phyloP scores from a whole-genome alignment of 371 early-diverging fungal species.

The Mucor plumbeus region DNA sequence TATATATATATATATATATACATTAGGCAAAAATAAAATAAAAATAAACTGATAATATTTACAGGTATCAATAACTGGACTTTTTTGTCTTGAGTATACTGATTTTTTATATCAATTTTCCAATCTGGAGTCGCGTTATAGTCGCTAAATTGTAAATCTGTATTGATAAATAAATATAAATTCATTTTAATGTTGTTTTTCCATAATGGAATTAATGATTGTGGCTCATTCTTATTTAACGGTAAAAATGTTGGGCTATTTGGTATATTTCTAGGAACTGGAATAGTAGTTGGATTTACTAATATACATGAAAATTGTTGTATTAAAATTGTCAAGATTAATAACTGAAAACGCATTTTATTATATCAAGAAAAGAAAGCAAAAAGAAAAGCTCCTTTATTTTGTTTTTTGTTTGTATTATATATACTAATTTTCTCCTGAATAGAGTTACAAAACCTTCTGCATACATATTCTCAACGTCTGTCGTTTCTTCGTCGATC shows the following conservation, averaged over 20 bases:
- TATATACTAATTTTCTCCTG: neutral
- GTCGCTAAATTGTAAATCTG: neutral
- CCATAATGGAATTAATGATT: slow-evolving; percentile 14
- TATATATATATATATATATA: too few relatives aligned
- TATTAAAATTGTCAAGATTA: neutral
- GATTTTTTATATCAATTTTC: neutral
- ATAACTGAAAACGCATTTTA: slow-evolving; percentile 59
- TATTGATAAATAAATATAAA: neutral
- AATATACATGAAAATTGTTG: slow-evolving; percentile 1
- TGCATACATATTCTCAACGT: slow-evolving; percentile 1
- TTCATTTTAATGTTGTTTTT: slow-evolving; percentile 11
- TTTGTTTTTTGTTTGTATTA: neutral
- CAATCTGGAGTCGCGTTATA: slow-evolving; percentile 7
- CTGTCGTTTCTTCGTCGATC: slow-evolving; percentile 17
- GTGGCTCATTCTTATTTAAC: slow-evolving; percentile 3
- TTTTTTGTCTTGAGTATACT: neutral
- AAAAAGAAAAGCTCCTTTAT: slow-evolving; percentile 49
- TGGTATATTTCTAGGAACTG: slow-evolving; percentile 2
- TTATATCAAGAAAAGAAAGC: slow-evolving; percentile 85
- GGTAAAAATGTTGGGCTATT: neutral
- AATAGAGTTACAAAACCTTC: slow-evolving; percentile 1
- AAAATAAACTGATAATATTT: neutral
- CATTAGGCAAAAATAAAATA: neutral
- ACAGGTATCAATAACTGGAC: slow-evolving; percentile 1
- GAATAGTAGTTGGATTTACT: slow-evolving; percentile 1